A percentile compares a stretch with the other conserved stretches of the same genome.
phyloP scores from a whole-genome alignment of 352 stramenopile species.

The Globisporangium iwayamae region DNA sequence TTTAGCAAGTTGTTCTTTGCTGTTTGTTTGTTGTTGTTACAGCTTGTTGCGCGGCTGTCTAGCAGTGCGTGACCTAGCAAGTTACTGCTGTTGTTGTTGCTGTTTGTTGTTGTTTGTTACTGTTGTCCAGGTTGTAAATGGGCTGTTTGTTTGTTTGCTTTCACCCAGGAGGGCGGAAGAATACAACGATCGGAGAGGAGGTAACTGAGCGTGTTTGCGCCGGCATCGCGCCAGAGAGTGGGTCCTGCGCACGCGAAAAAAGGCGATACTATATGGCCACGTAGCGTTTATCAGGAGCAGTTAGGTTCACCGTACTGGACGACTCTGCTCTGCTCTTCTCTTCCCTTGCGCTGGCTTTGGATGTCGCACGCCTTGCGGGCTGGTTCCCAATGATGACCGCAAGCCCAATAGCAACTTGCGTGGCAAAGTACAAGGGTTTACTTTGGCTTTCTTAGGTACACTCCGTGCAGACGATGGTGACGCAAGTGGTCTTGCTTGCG shows the following conservation, averaged over 20 bases:
- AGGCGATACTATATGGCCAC: neutral
- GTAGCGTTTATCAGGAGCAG: neutral
- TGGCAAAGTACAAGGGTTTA: too few relatives aligned
- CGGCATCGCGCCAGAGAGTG: constrained; percentile 1
- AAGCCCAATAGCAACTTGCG: too few relatives aligned
- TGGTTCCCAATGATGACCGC: too few relatives aligned
- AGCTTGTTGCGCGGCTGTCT: neutral
- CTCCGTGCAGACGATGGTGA: too few relatives aligned
- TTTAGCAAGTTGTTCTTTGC: too few relatives aligned
- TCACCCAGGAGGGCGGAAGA: neutral
- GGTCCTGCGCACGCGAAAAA: constrained; percentile 6
- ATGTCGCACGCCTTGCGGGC: too few relatives aligned
- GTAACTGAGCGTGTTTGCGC: neutral
- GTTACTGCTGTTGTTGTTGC: neutral
- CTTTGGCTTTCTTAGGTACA: too few relatives aligned
- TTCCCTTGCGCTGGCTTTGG: neutral
- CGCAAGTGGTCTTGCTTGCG: too few relatives aligned
- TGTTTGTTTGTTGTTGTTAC: neutral
- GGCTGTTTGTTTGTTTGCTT: neutral
- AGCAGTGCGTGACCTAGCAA: neutral
- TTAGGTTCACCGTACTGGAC: neutral
- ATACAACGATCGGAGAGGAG: neutral
- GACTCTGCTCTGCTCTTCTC: neutral
- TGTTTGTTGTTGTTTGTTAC: neutral
- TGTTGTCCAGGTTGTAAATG: constrained; percentile 1